Evolutionary conservation across 768 basidiomycete species (phyloP).

Genomic region (Mycena olivaceomarginata): DNA sequence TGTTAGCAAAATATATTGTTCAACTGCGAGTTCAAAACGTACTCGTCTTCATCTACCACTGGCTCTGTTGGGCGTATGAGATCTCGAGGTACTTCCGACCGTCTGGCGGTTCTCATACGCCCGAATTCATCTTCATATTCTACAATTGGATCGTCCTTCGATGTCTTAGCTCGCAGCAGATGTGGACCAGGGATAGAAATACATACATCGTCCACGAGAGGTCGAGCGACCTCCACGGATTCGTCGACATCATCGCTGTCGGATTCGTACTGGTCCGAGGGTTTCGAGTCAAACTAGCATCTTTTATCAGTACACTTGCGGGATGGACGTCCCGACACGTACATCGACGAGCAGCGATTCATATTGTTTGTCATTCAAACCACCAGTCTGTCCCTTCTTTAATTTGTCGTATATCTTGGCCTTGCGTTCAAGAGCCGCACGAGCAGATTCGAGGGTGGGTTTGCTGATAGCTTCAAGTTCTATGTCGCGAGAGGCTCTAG

Average conservation of each 20-base stretch:
- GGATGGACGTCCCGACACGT: constrained; percentile 35
- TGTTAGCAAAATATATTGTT: constrained; percentile 24
- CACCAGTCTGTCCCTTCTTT: constrained; percentile 85
- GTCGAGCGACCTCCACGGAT: constrained; percentile 77
- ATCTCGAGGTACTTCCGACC: constrained; percentile 87
- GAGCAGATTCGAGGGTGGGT: constrained; percentile 83
- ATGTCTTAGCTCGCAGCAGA: constrained; percentile 9
- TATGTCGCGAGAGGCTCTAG: constrained; percentile 79
- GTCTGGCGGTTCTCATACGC: constrained; percentile 78
- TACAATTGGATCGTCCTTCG: constrained; percentile 84
- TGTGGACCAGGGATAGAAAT: constrained; percentile 28
- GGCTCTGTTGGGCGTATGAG: constrained; percentile 68
- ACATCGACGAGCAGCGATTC: constrained; percentile 84
- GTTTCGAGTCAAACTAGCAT: constrained; percentile 81
- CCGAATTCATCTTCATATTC: constrained; percentile 95
- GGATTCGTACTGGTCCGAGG: constrained; percentile 71
- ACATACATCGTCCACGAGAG: constrained; percentile 72
- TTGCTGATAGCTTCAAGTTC: constrained; percentile 83
- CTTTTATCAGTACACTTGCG: background rate
- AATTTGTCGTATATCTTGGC: constrained; percentile 89
- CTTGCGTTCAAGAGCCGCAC: constrained; percentile 84
- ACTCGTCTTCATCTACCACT: constrained; percentile 76
- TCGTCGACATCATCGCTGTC: constrained; percentile 90
- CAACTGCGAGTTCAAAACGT: constrained; percentile 49
- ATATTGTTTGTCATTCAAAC: constrained; percentile 85